Base-by-base conservation (phyloP, 345 rosid species). In the Citrus medica region DNA sequence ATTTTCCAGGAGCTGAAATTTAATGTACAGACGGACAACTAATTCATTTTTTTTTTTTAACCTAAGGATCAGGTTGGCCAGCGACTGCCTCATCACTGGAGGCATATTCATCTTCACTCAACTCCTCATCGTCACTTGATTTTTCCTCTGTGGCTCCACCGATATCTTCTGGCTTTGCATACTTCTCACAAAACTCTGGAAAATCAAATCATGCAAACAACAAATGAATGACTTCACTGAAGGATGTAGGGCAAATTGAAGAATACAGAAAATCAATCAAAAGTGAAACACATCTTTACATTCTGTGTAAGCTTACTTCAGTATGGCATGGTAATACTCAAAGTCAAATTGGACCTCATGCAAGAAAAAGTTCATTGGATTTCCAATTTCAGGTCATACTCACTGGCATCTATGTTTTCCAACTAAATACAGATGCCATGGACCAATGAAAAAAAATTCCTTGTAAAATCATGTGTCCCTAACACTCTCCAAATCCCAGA, bases 151-250 rank as follows among this genome's bases (percentile, higher is more conserved):
- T 71, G 22, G 78, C 91, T 13, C 78, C 80, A 16, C 89, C 86
- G 9, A 80, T 70, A 48, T 95, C 97, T 82, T 93, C 98, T 24
- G 94, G 85, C 80, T 91, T 95, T 17, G 98, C 98, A 79, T 93
- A 91, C 82, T 93, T 93, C 89, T 93, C 97, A 66, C 92, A 87
- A 73, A 88, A 92, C 82, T 95, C 98, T 95, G 87, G 59, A 58
- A 46, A 71, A 61, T 21, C 37, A 25, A 75, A 66, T 48, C 38
- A 55, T 1, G 35, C 55, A 60, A 83, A 48, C n/a, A 69, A 42
- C 38, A 55, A 5, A 24, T 7, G 7, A 4, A 37, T 62, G 46
- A 76, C 59, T 28, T 37, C 22, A 24, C 28, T 9, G 21, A 37
- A 35, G 17, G 42, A 38, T 40, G 24, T n/a, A 40, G 8, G 8